Percentiles rank a stretch among this genome's conserved stretches.
These are phyloP conservation scores for Rhodomyrtus psidioides DNA, from an alignment of 441 rosid genomes.

Conservation along the genomic window DNA sequence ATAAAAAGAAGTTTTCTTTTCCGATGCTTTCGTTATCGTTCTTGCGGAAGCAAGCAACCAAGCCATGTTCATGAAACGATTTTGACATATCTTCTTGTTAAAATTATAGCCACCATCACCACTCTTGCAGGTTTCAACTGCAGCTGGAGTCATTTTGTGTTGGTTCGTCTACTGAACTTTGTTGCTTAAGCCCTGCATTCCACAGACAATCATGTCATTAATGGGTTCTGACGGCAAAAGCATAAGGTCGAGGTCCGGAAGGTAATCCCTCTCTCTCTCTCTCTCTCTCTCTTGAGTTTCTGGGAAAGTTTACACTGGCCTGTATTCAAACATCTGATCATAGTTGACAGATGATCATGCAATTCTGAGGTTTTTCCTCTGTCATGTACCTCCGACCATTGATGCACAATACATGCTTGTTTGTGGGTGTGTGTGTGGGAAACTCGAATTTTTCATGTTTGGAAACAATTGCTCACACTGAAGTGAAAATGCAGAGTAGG, in stretches of 20 bases:
- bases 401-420: neutral
- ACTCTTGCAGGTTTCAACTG: neutral
- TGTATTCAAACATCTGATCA: neutral
- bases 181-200: neutral
- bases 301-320: neutral
- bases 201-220: neutral
- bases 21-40: neutral
- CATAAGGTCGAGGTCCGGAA: neutral
- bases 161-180: neutral
- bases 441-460: neutral
- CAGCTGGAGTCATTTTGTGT: neutral
- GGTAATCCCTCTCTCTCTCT: neutral
- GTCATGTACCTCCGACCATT: neutral
- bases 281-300: neutral
- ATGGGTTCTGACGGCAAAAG: neutral
- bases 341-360: neutral
- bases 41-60: neutral
- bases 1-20: neutral
- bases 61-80: neutral
- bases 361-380: neutral
- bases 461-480: neutral
- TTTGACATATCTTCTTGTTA: neutral
- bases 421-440: neutral
- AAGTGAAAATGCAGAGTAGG: neutral
- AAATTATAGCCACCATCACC: neutral